Conservation (phyloP, 345 rosid species). For the Zanthoxylum bungeanum region DNA sequence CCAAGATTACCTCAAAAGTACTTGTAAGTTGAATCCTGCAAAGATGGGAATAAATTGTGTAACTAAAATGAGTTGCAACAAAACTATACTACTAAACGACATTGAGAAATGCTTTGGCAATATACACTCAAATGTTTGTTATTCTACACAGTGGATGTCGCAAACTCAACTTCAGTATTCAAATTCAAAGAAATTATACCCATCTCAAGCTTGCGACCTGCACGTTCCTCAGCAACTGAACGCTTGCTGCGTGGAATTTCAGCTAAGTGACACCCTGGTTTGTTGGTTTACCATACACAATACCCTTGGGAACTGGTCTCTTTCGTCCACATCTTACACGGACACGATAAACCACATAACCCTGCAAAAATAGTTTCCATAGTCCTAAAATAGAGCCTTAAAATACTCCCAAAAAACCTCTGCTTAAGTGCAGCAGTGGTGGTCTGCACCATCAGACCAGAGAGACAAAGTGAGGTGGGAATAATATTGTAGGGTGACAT, state of each 20-base stretch:
- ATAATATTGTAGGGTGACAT: neutral
- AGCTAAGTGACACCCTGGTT: constrained; percentile 69
- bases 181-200: no score
- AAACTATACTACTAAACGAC: neutral
- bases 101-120: neutral
- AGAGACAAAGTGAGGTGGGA: no score
- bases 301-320: no score
- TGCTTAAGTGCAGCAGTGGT: neutral
- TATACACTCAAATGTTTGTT: neutral
- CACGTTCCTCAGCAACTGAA: constrained; percentile 83
- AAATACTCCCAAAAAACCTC: neutral
- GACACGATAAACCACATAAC: no score
- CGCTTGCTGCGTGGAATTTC: constrained; percentile 83
- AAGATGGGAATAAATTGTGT: neutral
- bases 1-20: constrained; percentile 70
- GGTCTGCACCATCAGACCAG: no score
- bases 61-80: neutral
- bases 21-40: constrained; percentile 79
- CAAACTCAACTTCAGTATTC: neutral
- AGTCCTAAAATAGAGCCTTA: neutral
- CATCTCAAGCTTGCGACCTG: constrained; percentile 77
- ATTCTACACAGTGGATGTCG: neutral
- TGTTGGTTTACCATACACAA: no score
- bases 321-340: no score
- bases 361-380: constrained; percentile 29